phyloP scores from a whole-genome alignment of 305 asterid genomes.

The Solanum chacoense region DNA sequence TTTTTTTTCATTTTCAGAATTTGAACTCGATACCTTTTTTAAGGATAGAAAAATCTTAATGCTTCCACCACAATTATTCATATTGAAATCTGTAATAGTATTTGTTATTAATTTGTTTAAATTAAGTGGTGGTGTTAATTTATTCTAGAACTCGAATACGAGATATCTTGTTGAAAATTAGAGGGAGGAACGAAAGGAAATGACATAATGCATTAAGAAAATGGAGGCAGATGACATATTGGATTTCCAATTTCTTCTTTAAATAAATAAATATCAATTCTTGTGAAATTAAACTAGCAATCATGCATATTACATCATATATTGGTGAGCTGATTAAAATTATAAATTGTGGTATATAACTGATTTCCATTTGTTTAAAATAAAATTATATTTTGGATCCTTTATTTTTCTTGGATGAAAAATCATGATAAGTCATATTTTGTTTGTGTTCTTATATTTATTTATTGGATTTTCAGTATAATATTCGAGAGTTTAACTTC shows the following conservation, averaged over 20 bases:
- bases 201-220: not conserved
- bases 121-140: not conserved
- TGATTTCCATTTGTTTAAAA: not conserved
- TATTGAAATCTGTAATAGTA: not conserved
- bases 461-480: not conserved
- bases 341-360: not conserved
- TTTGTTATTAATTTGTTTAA: not conserved
- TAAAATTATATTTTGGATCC: not conserved
- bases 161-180: not conserved
- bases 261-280: not conserved
- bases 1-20: no score
- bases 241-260: not conserved
- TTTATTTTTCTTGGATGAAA: not conserved
- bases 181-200: not conserved
- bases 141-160: not conserved
- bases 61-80: not conserved
- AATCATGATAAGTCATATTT: not conserved
- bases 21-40: not conserved
- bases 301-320: not conserved
- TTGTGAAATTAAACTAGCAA: not conserved
- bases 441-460: not conserved
- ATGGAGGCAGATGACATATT: not conserved
- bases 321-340: not conserved
- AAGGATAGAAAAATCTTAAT: no score
- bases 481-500: not conserved